Conservation (phyloP, 202 grass and related monocot genomes). For the Schoenoplectus tabernaemontani region DNA sequence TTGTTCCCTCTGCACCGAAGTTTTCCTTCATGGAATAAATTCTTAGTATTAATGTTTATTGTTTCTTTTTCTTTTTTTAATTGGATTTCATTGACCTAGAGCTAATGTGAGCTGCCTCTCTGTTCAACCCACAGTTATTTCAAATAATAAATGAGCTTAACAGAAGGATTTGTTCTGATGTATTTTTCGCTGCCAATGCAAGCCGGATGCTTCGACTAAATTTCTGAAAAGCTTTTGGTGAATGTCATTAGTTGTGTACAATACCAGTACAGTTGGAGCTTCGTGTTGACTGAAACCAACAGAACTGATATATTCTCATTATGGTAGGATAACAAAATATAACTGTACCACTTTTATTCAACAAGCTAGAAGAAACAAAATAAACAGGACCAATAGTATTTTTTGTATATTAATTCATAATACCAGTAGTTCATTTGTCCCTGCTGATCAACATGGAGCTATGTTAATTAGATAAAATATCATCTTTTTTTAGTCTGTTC, state of each 20-base stretch:
- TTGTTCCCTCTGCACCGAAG: too few relatives aligned
- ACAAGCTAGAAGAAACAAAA: too few relatives aligned
- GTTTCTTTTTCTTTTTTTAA: too few relatives aligned
- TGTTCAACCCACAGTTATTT: slow-evolving; percentile 79
- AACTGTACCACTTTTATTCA: too few relatives aligned
- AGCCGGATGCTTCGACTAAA: slow-evolving; percentile 59
- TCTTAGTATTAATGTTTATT: too few relatives aligned
- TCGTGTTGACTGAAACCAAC: background rate
- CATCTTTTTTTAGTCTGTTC: background rate
- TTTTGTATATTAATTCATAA: background rate
- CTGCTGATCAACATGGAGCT: background rate
- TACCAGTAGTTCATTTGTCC: background rate
- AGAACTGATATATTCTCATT: background rate
- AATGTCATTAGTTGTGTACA: background rate
- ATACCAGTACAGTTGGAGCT: background rate
- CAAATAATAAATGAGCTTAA: slow-evolving; percentile 55
- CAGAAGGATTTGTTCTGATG: slow-evolving; percentile 31
- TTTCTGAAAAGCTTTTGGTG: slow-evolving; percentile 68
- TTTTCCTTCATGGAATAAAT: too few relatives aligned
- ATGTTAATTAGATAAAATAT: background rate
- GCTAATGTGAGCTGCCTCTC: slow-evolving; percentile 43
- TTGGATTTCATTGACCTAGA: too few relatives aligned
- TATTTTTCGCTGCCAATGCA: slow-evolving; percentile 72
- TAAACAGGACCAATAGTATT: too few relatives aligned
- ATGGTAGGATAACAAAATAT: too few relatives aligned